phyloP scores from a whole-genome alignment of 208 protist species.

The Borovskyia barvae region DNA sequence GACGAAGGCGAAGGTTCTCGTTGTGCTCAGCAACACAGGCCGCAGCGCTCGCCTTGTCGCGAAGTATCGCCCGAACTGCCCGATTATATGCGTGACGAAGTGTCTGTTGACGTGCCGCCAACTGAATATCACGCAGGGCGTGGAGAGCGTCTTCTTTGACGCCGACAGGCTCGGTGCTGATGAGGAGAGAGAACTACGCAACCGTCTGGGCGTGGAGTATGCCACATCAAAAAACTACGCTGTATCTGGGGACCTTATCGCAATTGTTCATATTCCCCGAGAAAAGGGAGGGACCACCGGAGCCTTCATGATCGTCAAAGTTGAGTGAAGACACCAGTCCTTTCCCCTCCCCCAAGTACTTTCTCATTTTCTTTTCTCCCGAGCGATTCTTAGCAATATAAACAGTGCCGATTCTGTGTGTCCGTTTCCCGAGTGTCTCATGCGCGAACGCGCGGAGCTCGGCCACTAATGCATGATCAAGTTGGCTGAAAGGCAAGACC shows the following conservation, averaged over 20 bases:
- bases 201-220: conserved; percentile 51
- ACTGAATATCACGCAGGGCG: conserved; percentile 68
- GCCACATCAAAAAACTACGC: conserved; percentile 57
- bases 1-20: conserved; percentile 81
- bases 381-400: no score
- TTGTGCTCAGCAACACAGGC: conserved; percentile 92
- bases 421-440: no score
- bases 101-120: conserved; percentile 81
- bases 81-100: conserved; percentile 92
- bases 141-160: conserved; percentile 81
- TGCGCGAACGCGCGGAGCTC: no score
- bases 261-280: conserved; percentile 78
- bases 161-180: conserved; percentile 51
- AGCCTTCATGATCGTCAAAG: no score
- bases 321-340: no score
- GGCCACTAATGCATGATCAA: no score
- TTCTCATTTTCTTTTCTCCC: no score
- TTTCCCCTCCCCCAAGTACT: no score
- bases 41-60: conserved; percentile 93
- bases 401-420: no score
- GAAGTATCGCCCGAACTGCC: conserved; percentile 95
- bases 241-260: conserved; percentile 52
- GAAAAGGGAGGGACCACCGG: no score
- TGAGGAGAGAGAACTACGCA: conserved; percentile 64
- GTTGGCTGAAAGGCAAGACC: no score